A percentile compares a stretch with the other conserved stretches of the same genome.
Evolutionary conservation across 2,329 filamentous ascomycete genomes (phyloP).

Genomic region (Pseudophaeomoniella oleicola): DNA sequence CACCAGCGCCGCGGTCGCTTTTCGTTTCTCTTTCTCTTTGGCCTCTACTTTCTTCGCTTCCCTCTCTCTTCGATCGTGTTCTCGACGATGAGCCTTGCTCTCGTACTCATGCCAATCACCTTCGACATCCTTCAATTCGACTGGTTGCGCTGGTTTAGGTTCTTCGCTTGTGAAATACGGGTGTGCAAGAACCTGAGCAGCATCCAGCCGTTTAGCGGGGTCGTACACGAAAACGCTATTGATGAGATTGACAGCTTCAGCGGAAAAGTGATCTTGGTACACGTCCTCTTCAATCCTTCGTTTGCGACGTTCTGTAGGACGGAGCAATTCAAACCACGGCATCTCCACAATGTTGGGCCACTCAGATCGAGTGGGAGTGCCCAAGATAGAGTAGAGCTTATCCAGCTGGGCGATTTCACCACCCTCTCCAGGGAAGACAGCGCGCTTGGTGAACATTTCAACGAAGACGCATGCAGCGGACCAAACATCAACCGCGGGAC

Average conservation of each 20-base stretch:
- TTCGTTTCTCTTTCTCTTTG: conserved; percentile 35
- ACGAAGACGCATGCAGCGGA: conserved; percentile 93
- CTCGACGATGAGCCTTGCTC: conserved; percentile 82
- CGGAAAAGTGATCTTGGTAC: conserved; percentile 65
- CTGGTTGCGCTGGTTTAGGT: conserved; percentile 59
- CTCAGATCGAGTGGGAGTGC: conserved; percentile 67
- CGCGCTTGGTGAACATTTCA: conserved; percentile 86
- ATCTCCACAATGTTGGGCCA: conserved; percentile 90
- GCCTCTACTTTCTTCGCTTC: conserved; percentile 33
- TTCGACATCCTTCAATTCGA: conserved; percentile 68
- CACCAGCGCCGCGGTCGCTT: conserved; percentile 17
- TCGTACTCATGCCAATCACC: conserved; percentile 99
- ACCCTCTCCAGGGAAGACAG: conserved; percentile 90
- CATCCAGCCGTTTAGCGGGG: conserved; percentile 66
- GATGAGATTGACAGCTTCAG: conserved; percentile 71
- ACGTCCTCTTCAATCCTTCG: conserved; percentile 56
- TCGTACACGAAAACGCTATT: conserved; percentile 80
- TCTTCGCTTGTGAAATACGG: conserved; percentile 77
- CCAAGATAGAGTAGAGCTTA: conserved; percentile 86
- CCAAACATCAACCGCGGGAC: conserved; percentile 86
- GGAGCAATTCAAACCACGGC: conserved; percentile 89
- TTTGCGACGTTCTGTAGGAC: conserved; percentile 58
- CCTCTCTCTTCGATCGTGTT: conserved; percentile 57
- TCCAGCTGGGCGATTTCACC: conserved; percentile 93
- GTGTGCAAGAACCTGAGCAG: conserved; percentile 71